Evolutionary conservation across 306 rosid genomes (phyloP), one percentile per base, ranked within the genome.

Genomic region (Notholithocarpus densiflorus): DNA sequence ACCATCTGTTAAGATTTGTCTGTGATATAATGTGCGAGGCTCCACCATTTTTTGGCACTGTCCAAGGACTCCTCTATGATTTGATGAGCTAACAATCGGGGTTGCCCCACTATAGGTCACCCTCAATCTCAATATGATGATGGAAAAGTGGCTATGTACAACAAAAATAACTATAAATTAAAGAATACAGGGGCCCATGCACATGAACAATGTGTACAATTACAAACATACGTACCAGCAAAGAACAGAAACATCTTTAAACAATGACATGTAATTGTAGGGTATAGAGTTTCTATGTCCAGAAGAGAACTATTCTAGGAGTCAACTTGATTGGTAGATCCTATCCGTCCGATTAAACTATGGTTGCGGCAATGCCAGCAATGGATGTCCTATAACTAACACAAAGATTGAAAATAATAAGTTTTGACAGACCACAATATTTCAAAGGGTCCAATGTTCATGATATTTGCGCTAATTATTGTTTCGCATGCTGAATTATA

Each of bases 181-280:
- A 19, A 13, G 5, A 21, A 17, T 65, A 2, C 65, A 65, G 64
- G 69, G 87, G 69, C 77, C 85, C 87, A 83, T 86, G 15, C 81
- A 83, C 87, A 83, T 86, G 89, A 72, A 53, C 60, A 13, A 71
- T 80, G 45, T 37, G 45, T 37, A 37, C 45, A 37, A 37, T 61
- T 71, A 83, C 83, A 72, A 20, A 18, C 72, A 72, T 48, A 70
- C 65, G 78, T 69, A 61, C 68, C 74, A 71, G 64, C 71, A n/a
- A 10, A 12, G 56, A 56, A 55, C n/a, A 81, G 18, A 60, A 56
- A 64, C 75, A 75, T 71, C 77, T 59, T 68, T 19, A 26, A 13
- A 21, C 31, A 32, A 75, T 70, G 45, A 26, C 59, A 74, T 70
- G 37, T 60, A 48, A 23, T 59, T 21, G 59, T 71, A 51, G 74